These are phyloP conservation scores for Pisolithus tinctorius DNA, from an alignment of 768 basidiomycete species.

Conservation along the genomic window DNA sequence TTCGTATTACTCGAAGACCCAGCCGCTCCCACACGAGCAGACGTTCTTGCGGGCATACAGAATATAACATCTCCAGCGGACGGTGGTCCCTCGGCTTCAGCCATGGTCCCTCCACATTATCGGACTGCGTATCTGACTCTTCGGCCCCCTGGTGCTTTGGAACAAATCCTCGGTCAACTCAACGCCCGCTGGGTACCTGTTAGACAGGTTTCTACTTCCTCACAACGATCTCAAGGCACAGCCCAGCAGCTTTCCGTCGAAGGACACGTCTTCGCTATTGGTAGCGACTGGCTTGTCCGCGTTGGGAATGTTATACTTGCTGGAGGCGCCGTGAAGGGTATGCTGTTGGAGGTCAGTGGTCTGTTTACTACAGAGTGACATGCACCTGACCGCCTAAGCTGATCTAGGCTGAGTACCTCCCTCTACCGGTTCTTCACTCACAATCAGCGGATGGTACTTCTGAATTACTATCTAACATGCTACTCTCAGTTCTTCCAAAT, in stretches of 20 bases:
- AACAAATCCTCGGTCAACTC: slow-evolving; percentile 67
- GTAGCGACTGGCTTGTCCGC: slow-evolving; percentile 76
- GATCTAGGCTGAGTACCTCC: slow-evolving; percentile 75
- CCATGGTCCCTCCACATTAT: slow-evolving; percentile 45
- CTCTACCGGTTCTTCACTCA: slow-evolving; percentile 61
- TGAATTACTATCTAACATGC: slow-evolving; percentile 65
- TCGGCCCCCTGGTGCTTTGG: slow-evolving; percentile 65
- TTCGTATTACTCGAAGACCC: slow-evolving; percentile 79
- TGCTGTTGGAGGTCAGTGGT: slow-evolving; percentile 66
- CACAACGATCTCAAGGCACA: slow-evolving; percentile 41
- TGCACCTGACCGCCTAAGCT: background rate
- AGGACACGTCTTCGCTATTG: slow-evolving; percentile 67
- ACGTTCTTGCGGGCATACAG: slow-evolving; percentile 36
- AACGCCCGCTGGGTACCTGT: slow-evolving; percentile 73
- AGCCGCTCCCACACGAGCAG: slow-evolving; percentile 58
- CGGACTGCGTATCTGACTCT: slow-evolving; percentile 74
- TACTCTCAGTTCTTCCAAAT: slow-evolving; percentile 70
- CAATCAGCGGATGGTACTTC: slow-evolving; percentile 62
- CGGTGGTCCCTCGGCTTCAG: slow-evolving; percentile 11
- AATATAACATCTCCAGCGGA: slow-evolving; percentile 29
- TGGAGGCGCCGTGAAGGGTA: slow-evolving; percentile 73
- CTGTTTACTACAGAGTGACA: background rate
- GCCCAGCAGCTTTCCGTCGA: slow-evolving; percentile 69
- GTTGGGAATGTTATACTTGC: slow-evolving; percentile 72
- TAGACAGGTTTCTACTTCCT: slow-evolving; percentile 38